Conservation (phyloP, 768 basidiomycete species). For the Auricularia heimuer region DNA sequence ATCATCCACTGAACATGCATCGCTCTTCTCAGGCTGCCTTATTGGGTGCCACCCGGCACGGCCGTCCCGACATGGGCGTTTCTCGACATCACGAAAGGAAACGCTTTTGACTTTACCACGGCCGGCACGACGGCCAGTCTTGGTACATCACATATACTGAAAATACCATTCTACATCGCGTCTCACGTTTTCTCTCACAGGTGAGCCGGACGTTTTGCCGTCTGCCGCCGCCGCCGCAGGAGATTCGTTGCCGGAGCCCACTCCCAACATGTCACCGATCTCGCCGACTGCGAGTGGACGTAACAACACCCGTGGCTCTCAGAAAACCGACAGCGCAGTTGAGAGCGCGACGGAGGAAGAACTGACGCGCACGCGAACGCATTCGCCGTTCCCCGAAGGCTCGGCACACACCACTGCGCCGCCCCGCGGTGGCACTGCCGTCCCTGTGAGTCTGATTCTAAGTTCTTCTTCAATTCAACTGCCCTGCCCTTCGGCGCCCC, state of each 20-base stretch:
- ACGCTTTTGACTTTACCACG: background rate
- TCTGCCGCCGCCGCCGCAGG: background rate
- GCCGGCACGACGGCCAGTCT: background rate
- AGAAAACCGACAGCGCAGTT: too few species aligned
- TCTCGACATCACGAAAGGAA: background rate
- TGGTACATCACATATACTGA: background rate
- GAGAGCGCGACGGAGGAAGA: background rate
- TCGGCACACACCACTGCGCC: background rate
- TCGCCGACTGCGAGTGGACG: background rate
- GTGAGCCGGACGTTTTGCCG: background rate
- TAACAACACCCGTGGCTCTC: background rate
- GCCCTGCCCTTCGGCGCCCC: background rate
- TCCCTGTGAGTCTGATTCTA: background rate
- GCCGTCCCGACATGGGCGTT: background rate
- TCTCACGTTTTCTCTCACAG: background rate
- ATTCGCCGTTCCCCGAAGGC: background rate
- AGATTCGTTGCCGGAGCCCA: background rate
- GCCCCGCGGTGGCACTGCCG: background rate
- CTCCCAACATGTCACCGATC: background rate
- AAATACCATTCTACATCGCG: background rate
- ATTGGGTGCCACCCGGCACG: background rate
- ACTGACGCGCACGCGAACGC: background rate
- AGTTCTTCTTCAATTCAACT: too few species aligned
- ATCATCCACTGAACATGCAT: background rate
- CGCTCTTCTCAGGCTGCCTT: background rate